Base-by-base conservation (phyloP, 1,284 basidiomycete genomes). In the Amylostereum areolatum region DNA sequence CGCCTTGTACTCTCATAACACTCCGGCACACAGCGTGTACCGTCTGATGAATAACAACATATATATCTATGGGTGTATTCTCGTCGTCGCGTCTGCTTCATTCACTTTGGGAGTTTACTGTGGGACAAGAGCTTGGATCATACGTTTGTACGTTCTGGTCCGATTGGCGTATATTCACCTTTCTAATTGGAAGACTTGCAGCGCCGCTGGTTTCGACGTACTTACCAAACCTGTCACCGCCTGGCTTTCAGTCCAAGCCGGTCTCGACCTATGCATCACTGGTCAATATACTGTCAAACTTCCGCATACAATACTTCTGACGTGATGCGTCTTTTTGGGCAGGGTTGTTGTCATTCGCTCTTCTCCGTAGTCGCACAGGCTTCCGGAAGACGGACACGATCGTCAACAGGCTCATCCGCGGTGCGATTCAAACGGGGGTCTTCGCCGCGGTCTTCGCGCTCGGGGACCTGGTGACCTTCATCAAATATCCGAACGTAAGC, bases 341-440 rank as follows among this genome's bases (percentile, higher is more conserved):
- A 66, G 67, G 48, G 47, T 59, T 54, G n/a, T 60, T 77, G 45
- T 60, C 63, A 8, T 62, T 59, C 35, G 54, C 67, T 2, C 64
- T 78, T 24, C 51, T 51, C 27, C 66, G 64, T 24, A 70, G 69
- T 3, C 63, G 69, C 42, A 75, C 73, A 6, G 75, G 75, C 9
- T 71, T 73, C 58, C 62, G 59, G n/a, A 66, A 58, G 47, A 76
- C 71, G 4, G 73, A 78, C 49, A 70, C 62, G 0, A 63, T 75
- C 27, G 63, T 78, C 52, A 70, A 72, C 50, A 66, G 68, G 31
- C 61, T 77, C 2, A 75, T 76, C 51, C 66, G 74, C 34, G 71
- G 70, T 27, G 72, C 72, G 12, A 61, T 78, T 18, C 75, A 75
- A 51, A 77, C 76, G 0, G 69, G 68, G 36, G 52, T 76, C 5